Base-by-base conservation (phyloP, 2,329 filamentous ascomycete species). In the Pseudophaeomoniella oleicola region DNA sequence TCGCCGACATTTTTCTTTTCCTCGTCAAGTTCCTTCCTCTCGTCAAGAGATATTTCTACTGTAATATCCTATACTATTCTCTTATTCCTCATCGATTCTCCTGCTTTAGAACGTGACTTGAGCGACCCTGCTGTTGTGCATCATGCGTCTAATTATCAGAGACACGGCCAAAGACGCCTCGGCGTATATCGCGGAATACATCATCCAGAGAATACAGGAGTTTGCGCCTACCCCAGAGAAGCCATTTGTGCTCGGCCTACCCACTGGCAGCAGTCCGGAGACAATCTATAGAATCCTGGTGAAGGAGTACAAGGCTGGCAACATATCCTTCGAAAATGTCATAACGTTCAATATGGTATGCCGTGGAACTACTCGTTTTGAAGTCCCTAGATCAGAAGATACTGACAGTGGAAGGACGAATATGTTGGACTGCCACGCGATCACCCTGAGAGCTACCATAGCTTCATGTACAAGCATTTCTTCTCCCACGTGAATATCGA, bases 391-490 rank as follows among this genome's bases (percentile, higher is more conserved):
- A 34, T 19, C 37, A 37, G 29, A 30, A 37, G 34, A 18, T 13
- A 31, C 31, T 19, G 34, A 27, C 22, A 6, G 22, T 27, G n/a
- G 14, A 36, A 81, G 76, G 84, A 92, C 60, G 84, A 92, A 62
- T 92, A 92, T 51, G 81, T 90, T 46, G 81, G 80, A 39, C 72
- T 92, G 43, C 78, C 83, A 19, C 75, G 81, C 50, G 81, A 87
- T 49, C 82, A 92, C 55, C 77, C 82, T 10, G 78, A 90, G 56
- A 85, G 78, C 50, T 92, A 92, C 60, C 84, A 92, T 63, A 82
- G 78, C 45, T 92, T 90, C 66, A 90, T 92, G 84, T 92, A 86
- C 72, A 83, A 81, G 60, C 71, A 90, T 62, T 85, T 92, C 67
- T 92, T 92, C 67, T 83, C 80, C 31, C 83, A 77, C 45, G 78